Evolutionary conservation across 345 rosid species (phyloP), one percentile per base, ranked within the genome.

Genomic region (Hibiscus tridactylites): DNA sequence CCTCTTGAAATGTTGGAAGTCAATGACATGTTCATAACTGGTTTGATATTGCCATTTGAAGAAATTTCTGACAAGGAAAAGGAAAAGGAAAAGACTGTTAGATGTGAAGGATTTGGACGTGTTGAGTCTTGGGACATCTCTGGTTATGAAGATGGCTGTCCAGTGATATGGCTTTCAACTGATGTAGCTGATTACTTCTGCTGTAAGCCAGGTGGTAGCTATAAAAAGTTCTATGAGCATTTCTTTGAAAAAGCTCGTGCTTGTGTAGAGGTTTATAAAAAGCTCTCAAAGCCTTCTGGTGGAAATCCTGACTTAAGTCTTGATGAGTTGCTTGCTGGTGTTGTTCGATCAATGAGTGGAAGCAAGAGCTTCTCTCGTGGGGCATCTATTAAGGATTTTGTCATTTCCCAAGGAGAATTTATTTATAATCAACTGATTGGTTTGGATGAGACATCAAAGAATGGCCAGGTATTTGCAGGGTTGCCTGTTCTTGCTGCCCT

Each of bases 401-500:
- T 88, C n/a, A 31, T 87, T 61, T 71, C 79, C n/a, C 93, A 88
- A 42, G 96, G 93, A 3, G 87, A 88, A n/a, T 90, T 90, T 61
- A 83, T 90, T 42, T 83, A 84, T 64, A 79, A 87, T 12, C 91
- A 91, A 73, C 87, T 91, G 21, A 68, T 77, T 46, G 89, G 91
- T 65, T 81, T 91, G 81, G 96, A 91, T 19, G 85, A 82, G 59
- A 82, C 90, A 2, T 79, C 86, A 1, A 85, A 79, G 72, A 83
- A 73, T 74, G 89, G 80, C 7, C 69, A 71, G 13, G 67, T 60
- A 37, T 88, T 82, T 69, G 65, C 64, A 0, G 91, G 81, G 49
- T 73, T 87, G 76, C 87, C 85, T 69, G 90, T 81, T 44, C 88
- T 90, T 35, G 73, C 73, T 65, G 77, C 83, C 60, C 87, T 90